Evolutionary conservation across 768 basidiomycete genomes (phyloP).

Genomic region (Crucibulum laeve): DNA sequence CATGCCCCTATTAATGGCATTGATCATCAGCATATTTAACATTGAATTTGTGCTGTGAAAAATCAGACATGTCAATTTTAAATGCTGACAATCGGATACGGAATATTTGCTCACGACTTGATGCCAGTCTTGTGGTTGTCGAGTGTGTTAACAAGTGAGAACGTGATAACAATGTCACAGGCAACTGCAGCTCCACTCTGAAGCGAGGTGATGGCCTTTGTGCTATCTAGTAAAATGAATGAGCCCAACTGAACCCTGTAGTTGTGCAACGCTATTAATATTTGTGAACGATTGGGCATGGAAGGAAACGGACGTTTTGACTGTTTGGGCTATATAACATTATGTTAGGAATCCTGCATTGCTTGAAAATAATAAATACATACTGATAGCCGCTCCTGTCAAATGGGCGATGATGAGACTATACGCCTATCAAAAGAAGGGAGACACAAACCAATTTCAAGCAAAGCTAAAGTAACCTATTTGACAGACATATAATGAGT

Average conservation of each 20-base stretch:
- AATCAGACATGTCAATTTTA: not conserved
- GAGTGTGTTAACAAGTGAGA: slow-evolving; percentile 8
- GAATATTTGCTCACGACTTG: slow-evolving; percentile 4
- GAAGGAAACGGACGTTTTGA: not conserved
- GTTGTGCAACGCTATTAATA: not conserved
- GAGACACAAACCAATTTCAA: slow-evolving; percentile 13
- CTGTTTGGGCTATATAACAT: not conserved
- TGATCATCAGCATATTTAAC: slow-evolving; percentile 14
- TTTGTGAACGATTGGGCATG: not conserved
- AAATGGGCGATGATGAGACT: too few relatives aligned
- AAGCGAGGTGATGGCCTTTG: slow-evolving; percentile 8
- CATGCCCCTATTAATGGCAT: slow-evolving; percentile 17
- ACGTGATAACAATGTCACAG: slow-evolving; percentile 15
- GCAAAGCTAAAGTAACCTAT: slow-evolving; percentile 8
- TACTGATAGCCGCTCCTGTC: not conserved
- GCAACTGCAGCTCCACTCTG: slow-evolving; percentile 7
- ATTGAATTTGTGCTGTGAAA: slow-evolving; percentile 13
- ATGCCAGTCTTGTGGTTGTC: slow-evolving; percentile 7
- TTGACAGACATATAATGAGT: not conserved
- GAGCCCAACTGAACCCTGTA: not conserved
- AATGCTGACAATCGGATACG: not conserved
- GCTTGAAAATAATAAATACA: not conserved
- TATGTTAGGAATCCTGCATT: not conserved
- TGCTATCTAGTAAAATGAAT: not conserved
- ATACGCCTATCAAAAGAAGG: too few relatives aligned